Base-by-base conservation (phyloP, 2,329 filamentous ascomycete genomes). In the Penicillium nordicum region DNA sequence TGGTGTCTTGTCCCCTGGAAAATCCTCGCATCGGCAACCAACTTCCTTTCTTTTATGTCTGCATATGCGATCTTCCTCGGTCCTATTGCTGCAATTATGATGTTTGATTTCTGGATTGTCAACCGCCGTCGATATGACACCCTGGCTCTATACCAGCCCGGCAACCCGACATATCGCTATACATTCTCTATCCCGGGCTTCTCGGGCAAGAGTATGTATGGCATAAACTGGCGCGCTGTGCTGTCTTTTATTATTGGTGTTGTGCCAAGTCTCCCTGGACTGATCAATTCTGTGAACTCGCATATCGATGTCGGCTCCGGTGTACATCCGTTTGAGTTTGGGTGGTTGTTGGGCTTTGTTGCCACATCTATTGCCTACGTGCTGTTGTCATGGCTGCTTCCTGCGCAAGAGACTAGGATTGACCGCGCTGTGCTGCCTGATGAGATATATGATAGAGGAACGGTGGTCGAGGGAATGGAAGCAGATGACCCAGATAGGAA, bases 1-100 rank as follows among this genome's bases (percentile, higher is more conserved):
- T 87, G 84, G 83, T 78, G 79, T 3, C 76, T 87, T 32, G 83
- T 85, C 1, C 84, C 84, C 1, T 88, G 85, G 85, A 86, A 86
- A 72, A 88, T 88, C 55, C 74, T 88, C 18, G 76, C 70, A 34
- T 84, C 81, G 0, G 85, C 85, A 2, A 68, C 72, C 2, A 84
- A 80, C 1, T 84, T 88, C 62, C 72, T 87, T 4, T 79, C 81
- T 42, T 89, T 89, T 72, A 87, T 90, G 80, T 78, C 80, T 42
- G 86, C 85, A 0, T 85, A 87, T 67, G 80, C 82, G 1, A 79
- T 88, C 38, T 88, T 89, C 71, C 74, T 88, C 0, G 85, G 83
- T 0, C 85, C 85, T 0, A 84, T 88, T 56, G 82, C 83, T 0
- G 80, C 80, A 0, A 83, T 88, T 60, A 80, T 87, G 73, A 74